Percentiles rank a stretch among this genome's conserved stretches.
These are phyloP conservation scores for Polyplosphaeria fusca DNA, from an alignment of 495 filamentous ascomycete genomes.

Conservation along the genomic window DNA sequence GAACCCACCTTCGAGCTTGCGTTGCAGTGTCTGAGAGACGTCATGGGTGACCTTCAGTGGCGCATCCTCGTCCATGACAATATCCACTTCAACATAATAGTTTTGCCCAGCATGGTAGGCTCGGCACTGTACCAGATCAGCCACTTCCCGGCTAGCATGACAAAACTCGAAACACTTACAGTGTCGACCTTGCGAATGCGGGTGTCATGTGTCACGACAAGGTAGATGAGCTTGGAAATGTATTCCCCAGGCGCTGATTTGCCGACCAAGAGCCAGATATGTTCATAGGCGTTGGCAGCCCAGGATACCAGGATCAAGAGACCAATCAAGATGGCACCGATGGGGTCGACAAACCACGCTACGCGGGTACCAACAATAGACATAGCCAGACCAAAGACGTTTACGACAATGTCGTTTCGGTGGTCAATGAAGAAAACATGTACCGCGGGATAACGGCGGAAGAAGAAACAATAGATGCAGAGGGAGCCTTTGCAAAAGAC, in stretches of 20 bases:
- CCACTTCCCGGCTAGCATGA: background rate
- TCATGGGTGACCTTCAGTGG: slow-evolving; percentile 54
- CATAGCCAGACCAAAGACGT: slow-evolving; percentile 55
- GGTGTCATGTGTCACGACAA: slow-evolving; percentile 54
- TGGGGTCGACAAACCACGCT: slow-evolving; percentile 56
- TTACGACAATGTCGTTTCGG: slow-evolving; percentile 56
- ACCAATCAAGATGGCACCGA: slow-evolving; percentile 55
- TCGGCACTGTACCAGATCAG: slow-evolving; percentile 34
- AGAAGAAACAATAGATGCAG: slow-evolving; percentile 52
- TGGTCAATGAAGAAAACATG: slow-evolving; percentile 56
- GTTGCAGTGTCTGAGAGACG: slow-evolving; percentile 52
- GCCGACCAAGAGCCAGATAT: slow-evolving; percentile 56
- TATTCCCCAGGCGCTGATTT: slow-evolving; percentile 55
- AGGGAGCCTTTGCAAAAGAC: slow-evolving; percentile 47
- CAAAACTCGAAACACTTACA: slow-evolving; percentile 29
- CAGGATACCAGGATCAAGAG: slow-evolving; percentile 55
- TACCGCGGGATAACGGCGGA: slow-evolving; percentile 53
- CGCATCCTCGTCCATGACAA: slow-evolving; percentile 53
- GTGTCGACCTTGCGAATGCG: slow-evolving; percentile 55
- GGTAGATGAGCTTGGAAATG: slow-evolving; percentile 56
- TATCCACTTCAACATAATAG: slow-evolving; percentile 58
- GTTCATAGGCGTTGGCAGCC: slow-evolving; percentile 54
- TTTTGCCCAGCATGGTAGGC: slow-evolving; percentile 56
- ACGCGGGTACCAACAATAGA: slow-evolving; percentile 52
- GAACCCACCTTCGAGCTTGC: slow-evolving; percentile 49